Evolutionary conservation across 495 filamentous ascomycete genomes (phyloP), one percentile per base, ranked within the genome.

Genomic region (Aspergillus sclerotioniger): DNA sequence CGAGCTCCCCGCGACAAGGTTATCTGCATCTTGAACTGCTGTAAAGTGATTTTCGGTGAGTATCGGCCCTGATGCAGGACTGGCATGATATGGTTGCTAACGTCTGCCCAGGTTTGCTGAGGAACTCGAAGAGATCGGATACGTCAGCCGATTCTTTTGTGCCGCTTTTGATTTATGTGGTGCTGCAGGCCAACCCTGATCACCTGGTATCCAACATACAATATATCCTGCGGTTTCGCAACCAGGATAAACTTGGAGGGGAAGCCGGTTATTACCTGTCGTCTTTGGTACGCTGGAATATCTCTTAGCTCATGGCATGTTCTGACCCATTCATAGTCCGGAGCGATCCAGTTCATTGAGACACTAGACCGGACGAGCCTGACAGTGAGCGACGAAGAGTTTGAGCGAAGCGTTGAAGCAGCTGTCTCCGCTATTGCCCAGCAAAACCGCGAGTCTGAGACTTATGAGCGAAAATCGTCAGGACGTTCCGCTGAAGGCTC

Each of bases 251-350:
- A 66, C 83, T 98, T 0, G 89, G 89, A 44, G 94, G 94, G 6
- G 94, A 99, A 76, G 93, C 95, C 17, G 94, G 94, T 17, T 99
- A 99, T 69, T 99, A 99, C 69, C 80, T 98, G 29, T 97, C 93
- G 32, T 97, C 93, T n/a, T 76, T 98, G 70, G 90, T 93, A 73
- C 65, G 67, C 51, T n/a, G 20, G 29, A 37, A 3, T 3, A 39
- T 17, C 16, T 9, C 33, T 20, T 44, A 6, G 15, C 15, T 17
- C 29, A 44, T n/a, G 19, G 12, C 12, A 51, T 51, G 33, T 54
- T 37, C 35, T 37, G 17, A 33, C 43, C 41, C 29, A 0, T 44
- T 50, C 53, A 32, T 57, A 95, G 88, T 91, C 96, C 82, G 94
- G 94, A 57, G 94, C 91, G 35, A 88, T 98, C 54, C 91, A 96